Conservation (phyloP, 1,284 basidiomycete species). For the Tilletia walkeri region DNA sequence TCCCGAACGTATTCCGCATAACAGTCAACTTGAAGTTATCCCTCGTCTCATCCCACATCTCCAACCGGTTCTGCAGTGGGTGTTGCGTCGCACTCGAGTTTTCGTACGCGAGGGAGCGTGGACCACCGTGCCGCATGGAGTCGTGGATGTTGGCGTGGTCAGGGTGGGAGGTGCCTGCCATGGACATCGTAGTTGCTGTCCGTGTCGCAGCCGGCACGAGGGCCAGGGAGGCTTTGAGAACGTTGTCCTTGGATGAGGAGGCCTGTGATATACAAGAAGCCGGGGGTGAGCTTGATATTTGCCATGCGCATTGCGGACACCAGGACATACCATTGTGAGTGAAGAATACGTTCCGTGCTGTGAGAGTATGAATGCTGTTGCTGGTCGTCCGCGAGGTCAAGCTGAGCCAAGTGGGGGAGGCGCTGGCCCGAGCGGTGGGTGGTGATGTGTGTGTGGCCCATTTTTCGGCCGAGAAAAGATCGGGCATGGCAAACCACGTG, state of each 20-base stretch:
- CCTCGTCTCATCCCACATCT: conserved; percentile 81
- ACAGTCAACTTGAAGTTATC: conserved; percentile 80
- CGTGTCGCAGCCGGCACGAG: conserved; percentile 36
- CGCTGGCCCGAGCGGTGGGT: not conserved
- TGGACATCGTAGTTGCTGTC: conserved; percentile 28
- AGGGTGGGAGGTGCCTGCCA: conserved; percentile 40
- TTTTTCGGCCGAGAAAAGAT: conserved; percentile 4
- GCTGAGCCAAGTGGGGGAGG: not conserved
- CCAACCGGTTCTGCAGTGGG: conserved; percentile 50
- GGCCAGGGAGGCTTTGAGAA: conserved; percentile 22
- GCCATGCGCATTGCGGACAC: too few relatives aligned
- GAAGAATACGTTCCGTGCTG: too few relatives aligned
- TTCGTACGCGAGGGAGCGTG: conserved; percentile 38
- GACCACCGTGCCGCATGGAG: conserved; percentile 45
- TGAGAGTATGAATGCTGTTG: too few relatives aligned
- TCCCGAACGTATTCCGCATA: conserved; percentile 78
- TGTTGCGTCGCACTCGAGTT: conserved; percentile 35
- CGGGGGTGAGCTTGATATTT: too few relatives aligned
- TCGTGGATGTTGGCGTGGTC: conserved; percentile 50
- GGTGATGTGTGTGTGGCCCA: conserved; percentile 4
- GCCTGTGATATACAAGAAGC: too few relatives aligned
- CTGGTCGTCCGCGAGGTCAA: not conserved
- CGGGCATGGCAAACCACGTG: not conserved
- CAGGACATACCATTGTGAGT: not conserved
- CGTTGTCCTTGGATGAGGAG: not conserved